Evolutionary conservation across 768 basidiomycete genomes (phyloP).

Genomic region (Rhodotorula taiwanensis): DNA sequence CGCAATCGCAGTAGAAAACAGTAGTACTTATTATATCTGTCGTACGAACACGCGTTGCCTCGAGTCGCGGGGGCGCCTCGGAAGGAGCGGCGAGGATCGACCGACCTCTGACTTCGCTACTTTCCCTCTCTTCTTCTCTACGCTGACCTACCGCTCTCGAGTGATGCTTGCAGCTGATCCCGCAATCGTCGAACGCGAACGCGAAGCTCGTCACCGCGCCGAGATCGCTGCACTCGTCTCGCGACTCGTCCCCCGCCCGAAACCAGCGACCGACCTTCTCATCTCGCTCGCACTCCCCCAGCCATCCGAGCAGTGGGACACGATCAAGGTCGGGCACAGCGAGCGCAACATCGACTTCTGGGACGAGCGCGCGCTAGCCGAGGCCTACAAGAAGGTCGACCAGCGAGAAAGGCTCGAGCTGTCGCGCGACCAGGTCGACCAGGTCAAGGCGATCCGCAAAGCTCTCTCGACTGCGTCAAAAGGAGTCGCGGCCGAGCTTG

Average conservation of each 20-base stretch:
- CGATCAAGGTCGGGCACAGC: neutral
- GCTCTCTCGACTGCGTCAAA: too few relatives aligned
- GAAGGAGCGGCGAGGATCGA: too few relatives aligned
- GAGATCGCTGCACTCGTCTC: neutral
- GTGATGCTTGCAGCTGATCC: neutral
- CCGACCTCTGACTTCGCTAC: neutral
- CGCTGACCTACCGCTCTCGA: neutral
- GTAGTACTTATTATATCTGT: neutral
- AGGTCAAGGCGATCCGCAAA: too few relatives aligned
- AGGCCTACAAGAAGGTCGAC: neutral
- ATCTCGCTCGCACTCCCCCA: neutral
- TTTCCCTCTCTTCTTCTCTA: too few relatives aligned
- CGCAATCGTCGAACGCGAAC: neutral
- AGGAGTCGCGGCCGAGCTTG: too few relatives aligned
- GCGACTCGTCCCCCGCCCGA: conserved; percentile 7
- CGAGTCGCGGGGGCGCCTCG: too few relatives aligned
- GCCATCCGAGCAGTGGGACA: too few relatives aligned
- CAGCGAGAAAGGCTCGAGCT: neutral
- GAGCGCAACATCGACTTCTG: conserved; percentile 17
- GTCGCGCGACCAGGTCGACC: too few relatives aligned
- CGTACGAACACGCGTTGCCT: neutral
- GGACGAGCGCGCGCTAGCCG: conserved; percentile 2
- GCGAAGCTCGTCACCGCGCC: neutral
- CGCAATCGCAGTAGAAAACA: too few relatives aligned
- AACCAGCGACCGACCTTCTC: neutral